These are phyloP conservation scores for Draba incana DNA, from an alignment of 345 rosid genomes.

Conservation along the genomic window DNA sequence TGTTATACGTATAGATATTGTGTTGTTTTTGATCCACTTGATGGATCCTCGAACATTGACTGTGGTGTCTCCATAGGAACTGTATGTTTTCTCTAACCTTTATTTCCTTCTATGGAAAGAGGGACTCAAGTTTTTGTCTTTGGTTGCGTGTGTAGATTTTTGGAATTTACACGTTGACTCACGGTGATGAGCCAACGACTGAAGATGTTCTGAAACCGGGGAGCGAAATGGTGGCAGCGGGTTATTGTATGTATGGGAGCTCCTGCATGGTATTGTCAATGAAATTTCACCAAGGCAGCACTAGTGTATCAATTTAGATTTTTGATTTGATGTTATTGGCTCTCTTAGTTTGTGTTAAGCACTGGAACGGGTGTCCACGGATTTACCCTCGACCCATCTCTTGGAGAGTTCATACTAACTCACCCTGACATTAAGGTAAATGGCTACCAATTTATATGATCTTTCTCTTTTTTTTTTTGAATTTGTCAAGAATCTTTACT, in stretches of 20 bases:
- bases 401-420: slow-evolving; percentile 96
- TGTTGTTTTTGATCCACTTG: slow-evolving; percentile 97
- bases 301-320: background rate
- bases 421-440: slow-evolving; percentile 92
- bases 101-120: background rate
- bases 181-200: slow-evolving; percentile 68
- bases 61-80: slow-evolving; percentile 99
- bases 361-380: slow-evolving; percentile 92
- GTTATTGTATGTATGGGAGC: slow-evolving; percentile 99
- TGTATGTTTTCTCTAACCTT: slow-evolving; percentile 44
- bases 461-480: slow-evolving; percentile 14
- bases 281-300: background rate
- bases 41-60: slow-evolving; percentile 97
- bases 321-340: background rate
- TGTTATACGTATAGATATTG: slow-evolving; percentile 60
- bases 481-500: slow-evolving; percentile 11
- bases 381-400: slow-evolving; percentile 97
- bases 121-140: slow-evolving; percentile 12
- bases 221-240: slow-evolving; percentile 89
- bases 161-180: slow-evolving; percentile 82
- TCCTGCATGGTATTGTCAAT: slow-evolving; percentile 83
- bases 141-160: slow-evolving; percentile 66
- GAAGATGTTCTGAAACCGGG: slow-evolving; percentile 93
- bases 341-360: slow-evolving; percentile 86
- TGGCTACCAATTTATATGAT: background rate